phyloP scores from a whole-genome alignment of 179 eudicot species.

The Amaranthus tricolor region DNA sequence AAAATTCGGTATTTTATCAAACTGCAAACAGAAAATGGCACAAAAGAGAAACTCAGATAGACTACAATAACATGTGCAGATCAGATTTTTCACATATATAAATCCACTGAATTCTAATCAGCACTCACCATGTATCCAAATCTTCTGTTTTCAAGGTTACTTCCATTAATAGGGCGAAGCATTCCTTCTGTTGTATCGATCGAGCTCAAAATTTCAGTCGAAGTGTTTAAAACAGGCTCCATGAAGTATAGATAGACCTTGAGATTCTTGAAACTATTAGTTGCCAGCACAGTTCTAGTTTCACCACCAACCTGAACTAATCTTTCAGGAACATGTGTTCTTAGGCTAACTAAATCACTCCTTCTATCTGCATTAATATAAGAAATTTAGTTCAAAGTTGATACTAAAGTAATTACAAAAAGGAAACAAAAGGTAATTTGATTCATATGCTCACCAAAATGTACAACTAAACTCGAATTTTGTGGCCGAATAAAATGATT shows the following conservation, averaged over 20 bases:
- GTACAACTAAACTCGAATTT: slow-evolving; percentile 58
- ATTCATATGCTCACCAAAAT: slow-evolving; percentile 60
- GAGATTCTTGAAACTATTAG: slow-evolving; percentile 56
- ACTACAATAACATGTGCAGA: not conserved
- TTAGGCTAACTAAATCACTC: slow-evolving; percentile 50
- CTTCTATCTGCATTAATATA: slow-evolving; percentile 60
- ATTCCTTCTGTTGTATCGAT: slow-evolving; percentile 53
- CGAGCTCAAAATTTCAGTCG: slow-evolving; percentile 58
- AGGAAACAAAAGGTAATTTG: not conserved
- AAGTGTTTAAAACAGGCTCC: slow-evolving; percentile 69
- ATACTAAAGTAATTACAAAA: not conserved
- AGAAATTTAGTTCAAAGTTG: not conserved
- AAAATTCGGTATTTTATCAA: slow-evolving; percentile 45
- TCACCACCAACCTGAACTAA: slow-evolving; percentile 60
- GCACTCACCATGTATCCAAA: slow-evolving; percentile 73
- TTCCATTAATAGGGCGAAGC: slow-evolving; percentile 58
- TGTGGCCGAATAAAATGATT: slow-evolving; percentile 62
- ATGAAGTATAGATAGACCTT: slow-evolving; percentile 83
- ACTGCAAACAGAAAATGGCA: slow-evolving; percentile 35
- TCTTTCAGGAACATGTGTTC: slow-evolving; percentile 74
- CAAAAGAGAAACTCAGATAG: slow-evolving; percentile 3
- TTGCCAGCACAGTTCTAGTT: slow-evolving; percentile 76
- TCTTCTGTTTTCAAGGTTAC: slow-evolving; percentile 58
- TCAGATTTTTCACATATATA: not conserved
- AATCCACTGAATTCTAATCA: not conserved